Evolutionary conservation across 208 protist species (phyloP).

Genomic region (Leishmania braziliensis): DNA sequence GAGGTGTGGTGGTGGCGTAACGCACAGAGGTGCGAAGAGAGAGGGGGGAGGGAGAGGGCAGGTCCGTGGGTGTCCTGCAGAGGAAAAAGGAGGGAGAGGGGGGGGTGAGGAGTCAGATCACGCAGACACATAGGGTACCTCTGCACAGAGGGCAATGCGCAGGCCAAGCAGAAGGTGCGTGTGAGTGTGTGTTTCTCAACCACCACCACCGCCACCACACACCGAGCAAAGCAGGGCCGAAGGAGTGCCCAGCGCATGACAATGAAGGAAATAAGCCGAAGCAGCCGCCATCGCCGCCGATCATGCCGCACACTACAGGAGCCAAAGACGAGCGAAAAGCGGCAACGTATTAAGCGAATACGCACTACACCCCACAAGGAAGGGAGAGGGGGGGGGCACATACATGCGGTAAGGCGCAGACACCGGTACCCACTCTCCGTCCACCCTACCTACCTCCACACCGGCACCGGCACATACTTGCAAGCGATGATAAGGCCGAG

Average conservation of each 20-base stretch:
- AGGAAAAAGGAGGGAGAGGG: no score
- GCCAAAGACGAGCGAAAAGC: neutral
- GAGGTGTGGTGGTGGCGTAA: no score
- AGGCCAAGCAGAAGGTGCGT: neutral
- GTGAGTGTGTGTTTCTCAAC: neutral
- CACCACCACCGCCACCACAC: no score
- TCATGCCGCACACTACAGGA: neutral
- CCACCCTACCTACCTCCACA: neutral
- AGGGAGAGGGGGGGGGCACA: no score
- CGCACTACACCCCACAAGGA: neutral
- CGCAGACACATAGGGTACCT: neutral
- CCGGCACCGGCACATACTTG: neutral
- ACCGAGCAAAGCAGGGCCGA: neutral
- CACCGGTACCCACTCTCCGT: neutral
- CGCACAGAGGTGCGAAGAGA: no score
- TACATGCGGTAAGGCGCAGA: neutral
- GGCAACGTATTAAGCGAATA: neutral
- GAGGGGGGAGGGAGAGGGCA: no score
- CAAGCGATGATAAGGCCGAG: neutral
- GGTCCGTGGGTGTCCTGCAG: no score
- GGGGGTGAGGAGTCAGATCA: no score
- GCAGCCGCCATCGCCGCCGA: neutral
- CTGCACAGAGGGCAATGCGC: neutral
- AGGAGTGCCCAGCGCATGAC: neutral
- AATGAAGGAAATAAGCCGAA: neutral